phyloP scores from a whole-genome alignment of 139 green algal genomes.

The Chlamydomonas sphaeroides region DNA sequence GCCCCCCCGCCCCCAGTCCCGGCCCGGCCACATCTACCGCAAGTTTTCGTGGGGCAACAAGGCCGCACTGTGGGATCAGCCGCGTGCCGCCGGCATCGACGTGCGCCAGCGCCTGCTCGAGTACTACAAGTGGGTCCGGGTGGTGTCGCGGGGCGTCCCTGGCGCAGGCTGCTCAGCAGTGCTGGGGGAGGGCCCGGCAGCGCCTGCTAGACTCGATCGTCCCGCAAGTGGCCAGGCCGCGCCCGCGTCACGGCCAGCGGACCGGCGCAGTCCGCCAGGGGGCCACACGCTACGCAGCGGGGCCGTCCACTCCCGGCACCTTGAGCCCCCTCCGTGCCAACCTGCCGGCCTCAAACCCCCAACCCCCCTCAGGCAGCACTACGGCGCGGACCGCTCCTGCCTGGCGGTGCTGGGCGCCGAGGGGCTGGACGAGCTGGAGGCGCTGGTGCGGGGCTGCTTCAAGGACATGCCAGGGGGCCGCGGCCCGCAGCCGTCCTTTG shows the following conservation, averaged over 20 bases:
- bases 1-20: slow-evolving; percentile 36
- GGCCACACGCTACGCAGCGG: too few relatives aligned
- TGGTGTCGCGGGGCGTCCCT: too few relatives aligned
- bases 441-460: slow-evolving; percentile 54
- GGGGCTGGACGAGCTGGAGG: slow-evolving; percentile 79
- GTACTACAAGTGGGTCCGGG: slow-evolving; percentile 79
- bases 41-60: slow-evolving; percentile 97
- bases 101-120: slow-evolving; percentile 78
- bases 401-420: slow-evolving; percentile 94
- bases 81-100: slow-evolving; percentile 65
- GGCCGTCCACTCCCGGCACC: too few relatives aligned
- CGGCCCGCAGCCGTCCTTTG: slow-evolving; percentile 58
- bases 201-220: too few relatives aligned
- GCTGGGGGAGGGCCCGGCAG: too few relatives aligned
- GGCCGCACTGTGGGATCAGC: slow-evolving; percentile 77
- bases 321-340: neutral
- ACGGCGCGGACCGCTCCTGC: slow-evolving; percentile 91
- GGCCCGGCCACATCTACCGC: slow-evolving; percentile 76
- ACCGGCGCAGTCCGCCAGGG: too few relatives aligned
- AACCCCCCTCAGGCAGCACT: slow-evolving; percentile 68
- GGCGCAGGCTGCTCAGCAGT: too few relatives aligned
- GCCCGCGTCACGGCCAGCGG: neutral
- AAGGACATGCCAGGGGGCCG: slow-evolving; percentile 52
- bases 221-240: too few relatives aligned
- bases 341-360: neutral